Conservation (phyloP, 257 asterid genomes). For the Solanum verrucosum region DNA sequence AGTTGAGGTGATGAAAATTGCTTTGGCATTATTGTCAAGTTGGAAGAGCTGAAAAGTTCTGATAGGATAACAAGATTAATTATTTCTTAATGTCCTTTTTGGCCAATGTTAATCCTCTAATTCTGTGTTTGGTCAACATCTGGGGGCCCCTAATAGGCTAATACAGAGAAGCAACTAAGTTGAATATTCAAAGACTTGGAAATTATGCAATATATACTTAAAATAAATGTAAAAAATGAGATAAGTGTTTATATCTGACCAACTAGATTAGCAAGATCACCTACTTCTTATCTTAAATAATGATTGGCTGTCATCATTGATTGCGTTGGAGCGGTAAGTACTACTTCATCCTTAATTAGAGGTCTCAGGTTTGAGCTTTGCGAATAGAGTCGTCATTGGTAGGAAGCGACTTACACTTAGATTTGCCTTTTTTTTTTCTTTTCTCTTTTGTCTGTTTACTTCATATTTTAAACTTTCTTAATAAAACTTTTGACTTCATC, state of each 20-base stretch:
- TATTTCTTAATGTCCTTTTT: neutral
- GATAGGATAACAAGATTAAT: neutral
- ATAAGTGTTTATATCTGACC: neutral
- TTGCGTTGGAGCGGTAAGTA: neutral
- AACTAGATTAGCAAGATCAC: neutral
- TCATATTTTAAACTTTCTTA: too few relatives aligned
- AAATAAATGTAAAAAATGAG: neutral
- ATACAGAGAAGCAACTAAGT: neutral
- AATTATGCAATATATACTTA: neutral
- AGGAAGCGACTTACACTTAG: neutral
- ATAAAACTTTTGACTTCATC: neutral
- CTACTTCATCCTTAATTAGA: neutral
- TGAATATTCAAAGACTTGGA: neutral
- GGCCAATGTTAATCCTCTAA: neutral
- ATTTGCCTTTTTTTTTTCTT: too few relatives aligned
- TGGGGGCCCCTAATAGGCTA: neutral
- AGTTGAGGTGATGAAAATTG: neutral
- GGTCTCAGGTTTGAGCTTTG: neutral
- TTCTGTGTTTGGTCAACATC: neutral
- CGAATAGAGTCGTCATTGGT: neutral
- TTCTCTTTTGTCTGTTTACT: too few relatives aligned
- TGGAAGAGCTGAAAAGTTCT: neutral
- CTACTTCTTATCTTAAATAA: neutral
- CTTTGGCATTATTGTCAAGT: neutral
- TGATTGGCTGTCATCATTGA: neutral